Conservation (phyloP, 1,139 yeast species). For the Taphrina deformans region DNA sequence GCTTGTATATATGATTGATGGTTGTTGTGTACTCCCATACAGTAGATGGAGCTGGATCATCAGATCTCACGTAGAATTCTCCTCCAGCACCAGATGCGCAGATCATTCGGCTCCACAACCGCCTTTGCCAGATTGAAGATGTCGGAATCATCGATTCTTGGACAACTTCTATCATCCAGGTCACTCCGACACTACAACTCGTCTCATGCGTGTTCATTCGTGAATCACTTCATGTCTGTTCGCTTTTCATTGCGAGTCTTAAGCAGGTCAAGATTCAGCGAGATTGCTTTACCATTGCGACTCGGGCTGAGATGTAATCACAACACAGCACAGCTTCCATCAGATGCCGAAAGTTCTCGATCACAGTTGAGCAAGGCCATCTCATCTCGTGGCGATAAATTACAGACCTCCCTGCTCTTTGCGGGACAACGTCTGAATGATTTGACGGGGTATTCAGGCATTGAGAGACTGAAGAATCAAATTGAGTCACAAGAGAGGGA, state of each 20-base stretch:
- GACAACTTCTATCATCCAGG: no score
- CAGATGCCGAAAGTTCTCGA: constrained; percentile 3
- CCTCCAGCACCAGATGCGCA: no score
- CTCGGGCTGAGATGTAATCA: not conserved
- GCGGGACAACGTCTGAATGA: constrained; percentile 81
- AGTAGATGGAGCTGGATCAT: no score
- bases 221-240: not conserved
- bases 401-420: constrained; percentile 64
- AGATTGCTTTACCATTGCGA: not conserved
- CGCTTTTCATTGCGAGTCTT: not conserved
- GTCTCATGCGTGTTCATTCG: no score
- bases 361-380: constrained; percentile 8
- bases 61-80: no score
- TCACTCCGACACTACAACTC: no score
- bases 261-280: not conserved
- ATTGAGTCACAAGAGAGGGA: constrained; percentile 50
- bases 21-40: no score
- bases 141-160: no score
- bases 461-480: constrained; percentile 66
- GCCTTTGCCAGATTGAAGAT: no score
- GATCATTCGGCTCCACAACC: no score
- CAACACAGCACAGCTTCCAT: not conserved
- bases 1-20: no score
- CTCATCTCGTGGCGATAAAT: constrained; percentile 52
- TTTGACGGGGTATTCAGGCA: constrained; percentile 85